Evolutionary conservation across 2,329 filamentous ascomycete genomes (phyloP).

Genomic region (Stagonosporopsis tanaceti): DNA sequence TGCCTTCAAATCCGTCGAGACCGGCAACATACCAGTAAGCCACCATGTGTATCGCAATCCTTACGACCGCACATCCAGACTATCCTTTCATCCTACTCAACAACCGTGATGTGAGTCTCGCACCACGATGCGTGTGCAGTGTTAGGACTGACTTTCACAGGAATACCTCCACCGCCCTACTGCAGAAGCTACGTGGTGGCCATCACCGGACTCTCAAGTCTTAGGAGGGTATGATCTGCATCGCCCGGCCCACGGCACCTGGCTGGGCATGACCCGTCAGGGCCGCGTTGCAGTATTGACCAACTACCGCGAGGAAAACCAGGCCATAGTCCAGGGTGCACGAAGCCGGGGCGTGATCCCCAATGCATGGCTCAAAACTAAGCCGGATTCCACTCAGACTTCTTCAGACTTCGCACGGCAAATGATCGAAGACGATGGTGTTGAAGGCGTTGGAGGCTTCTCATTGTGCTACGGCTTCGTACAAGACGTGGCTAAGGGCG

Average conservation of each 20-base stretch:
- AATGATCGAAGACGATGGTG: constrained; percentile 63
- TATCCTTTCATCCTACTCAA: constrained; percentile 61
- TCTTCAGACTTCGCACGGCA: constrained; percentile 62
- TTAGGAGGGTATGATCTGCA: constrained; percentile 69
- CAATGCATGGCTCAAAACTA: constrained; percentile 64
- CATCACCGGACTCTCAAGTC: constrained; percentile 61
- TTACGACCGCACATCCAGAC: constrained; percentile 58
- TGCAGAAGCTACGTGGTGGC: constrained; percentile 67
- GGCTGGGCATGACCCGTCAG: constrained; percentile 68
- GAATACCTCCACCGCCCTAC: constrained; percentile 71
- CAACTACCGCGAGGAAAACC: constrained; percentile 66
- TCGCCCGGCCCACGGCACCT: constrained; percentile 67
- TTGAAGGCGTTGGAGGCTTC: constrained; percentile 68
- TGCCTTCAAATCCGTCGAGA: not conserved
- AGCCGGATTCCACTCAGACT: constrained; percentile 43
- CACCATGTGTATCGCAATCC: constrained; percentile 58
- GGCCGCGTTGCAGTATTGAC: constrained; percentile 70
- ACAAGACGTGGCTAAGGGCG: constrained; percentile 50
- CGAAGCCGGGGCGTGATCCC: constrained; percentile 67
- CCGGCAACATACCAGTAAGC: not conserved
- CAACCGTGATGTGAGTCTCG: constrained; percentile 56
- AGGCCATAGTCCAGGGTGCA: constrained; percentile 52
- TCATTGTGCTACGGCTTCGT: constrained; percentile 67
- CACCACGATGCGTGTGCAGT: not conserved
- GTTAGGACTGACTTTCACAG: constrained; percentile 43